Evolutionary conservation across 805 yeast genomes (phyloP), one percentile per base, ranked within the genome.

Genomic region (Saccharomyces mikatae): DNA sequence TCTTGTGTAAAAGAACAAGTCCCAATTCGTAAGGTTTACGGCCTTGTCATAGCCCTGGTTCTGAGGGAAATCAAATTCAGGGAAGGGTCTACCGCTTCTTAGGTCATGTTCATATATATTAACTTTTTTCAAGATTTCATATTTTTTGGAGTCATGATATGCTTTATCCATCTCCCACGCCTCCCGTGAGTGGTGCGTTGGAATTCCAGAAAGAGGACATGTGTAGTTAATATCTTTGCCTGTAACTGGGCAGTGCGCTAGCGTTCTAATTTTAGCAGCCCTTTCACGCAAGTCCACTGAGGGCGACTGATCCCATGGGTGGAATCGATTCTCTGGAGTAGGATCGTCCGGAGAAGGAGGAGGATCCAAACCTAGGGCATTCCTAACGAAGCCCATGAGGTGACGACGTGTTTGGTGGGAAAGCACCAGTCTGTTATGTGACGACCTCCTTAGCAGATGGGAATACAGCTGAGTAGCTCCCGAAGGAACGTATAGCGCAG

Each of bases 61-160:
- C 3, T 81, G 83, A 6, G 99, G 98, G 74, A 94, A 90, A 63
- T 89, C 94, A 66, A 94, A 91, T 74, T 94, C 98, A 24, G 96
- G 96, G 72, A 94, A 92, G 51, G 84, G 86, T 67, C 99, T 81
- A 3, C 97, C 98, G 46, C 94, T 84, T 69, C 98, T 81, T 60
- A 94, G 76, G 72, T 94, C 99, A 66, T 92, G 98, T 71, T 94
- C 99, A 71, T 84, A 92, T 52, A 88, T 81, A 71, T 94, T 94
- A 46, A 89, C 97, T 72, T 87, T 86, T 65, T 85, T 86, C 74
- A 94, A 79, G 47, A 81, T 71, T 65, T 89, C 88, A 70, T 87
- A 87, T 58, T 76, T 81, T 62, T 83, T 80, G 27, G 80, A 67
- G 26, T 73, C 65, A 64, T 89, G 97, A 69, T 91, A 91, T 26